phyloP scores from a whole-genome alignment of 345 rosid species.

The Eucalyptus lansdowneana region DNA sequence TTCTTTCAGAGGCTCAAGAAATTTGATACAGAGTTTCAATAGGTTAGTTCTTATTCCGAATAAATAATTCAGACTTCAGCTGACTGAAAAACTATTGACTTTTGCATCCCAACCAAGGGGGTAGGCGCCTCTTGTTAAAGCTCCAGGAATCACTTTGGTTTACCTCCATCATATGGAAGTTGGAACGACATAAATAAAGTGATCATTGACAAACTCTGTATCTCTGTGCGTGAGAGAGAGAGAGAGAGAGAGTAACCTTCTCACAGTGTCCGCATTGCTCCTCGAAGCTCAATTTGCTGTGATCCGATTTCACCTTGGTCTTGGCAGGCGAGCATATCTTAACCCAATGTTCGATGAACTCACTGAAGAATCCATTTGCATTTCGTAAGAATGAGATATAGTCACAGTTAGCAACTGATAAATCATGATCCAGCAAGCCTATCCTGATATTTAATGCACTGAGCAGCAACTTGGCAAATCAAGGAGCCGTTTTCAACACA shows the following conservation, averaged over 20 bases:
- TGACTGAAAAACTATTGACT: neutral
- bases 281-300: constrained; percentile 16
- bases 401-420: neutral
- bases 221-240: neutral
- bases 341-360: constrained; percentile 89
- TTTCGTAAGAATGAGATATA: neutral
- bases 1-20: neutral
- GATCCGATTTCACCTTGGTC: constrained; percentile 50
- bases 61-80: neutral
- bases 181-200: neutral
- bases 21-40: neutral
- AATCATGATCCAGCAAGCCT: neutral
- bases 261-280: constrained; percentile 81
- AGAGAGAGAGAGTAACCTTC: constrained; percentile 31
- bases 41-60: neutral
- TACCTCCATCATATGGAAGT: neutral
- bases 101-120: neutral
- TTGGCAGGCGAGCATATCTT: constrained; percentile 66
- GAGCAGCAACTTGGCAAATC: neutral
- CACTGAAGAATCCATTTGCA: constrained; percentile 24
- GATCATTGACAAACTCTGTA: neutral
- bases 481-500: neutral
- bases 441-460: neutral
- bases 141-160: neutral
- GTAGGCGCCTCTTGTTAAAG: neutral